Base-by-base conservation (phyloP, 2,329 filamentous ascomycete species). In the Neofusicoccum laricinum region DNA sequence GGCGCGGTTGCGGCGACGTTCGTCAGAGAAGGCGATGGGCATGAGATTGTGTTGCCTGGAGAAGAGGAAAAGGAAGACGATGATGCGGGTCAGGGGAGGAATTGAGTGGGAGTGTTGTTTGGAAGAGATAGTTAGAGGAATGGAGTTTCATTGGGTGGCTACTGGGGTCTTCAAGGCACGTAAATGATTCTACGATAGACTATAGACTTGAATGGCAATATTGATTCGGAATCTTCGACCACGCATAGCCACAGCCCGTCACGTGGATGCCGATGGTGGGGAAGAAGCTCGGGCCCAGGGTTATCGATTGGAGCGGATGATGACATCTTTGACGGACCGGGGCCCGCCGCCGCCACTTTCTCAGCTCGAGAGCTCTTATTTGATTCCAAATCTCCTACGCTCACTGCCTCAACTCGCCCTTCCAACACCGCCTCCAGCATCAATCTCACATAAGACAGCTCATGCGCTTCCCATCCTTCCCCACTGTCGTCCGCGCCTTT, bases 31-130 rank as follows among this genome's bases (percentile, higher is more conserved):
- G 87, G 87, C 0, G 78, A 87, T 69, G 88, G 88, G 0, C 86
- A 89, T 71, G 87, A 89, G 72, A 85, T 90, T 50, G 81, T 86
- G 79, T 72, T 90, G 1, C 85, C 88, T 32, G 87, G 86, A 0
- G 87, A 89, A 67, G 81, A 85, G 32, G 83, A 84, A 36, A 79
- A 78, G 0, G 72, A 75, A 0, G 71, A 73, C 58, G 71, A 71
- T 4, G 61, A 61, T 30, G 25, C 25, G 25, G 25, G 7, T 30
- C 25, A 30, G 25, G 8, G 17, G 32, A 21, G 50, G 15, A 15
- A 14, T 3, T 51, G 32, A 36, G 30, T 50, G 11, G 8, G 48
- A 17, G 7, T 19, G 17, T 1, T n/a, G n/a, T 32, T 14, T 19
- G 14, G 48, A 51, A 51, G 36, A 30, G 5, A 6, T 4, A 4